phyloP scores from a whole-genome alignment of 495 filamentous ascomycete genomes.

The Parmelia sp. region DNA sequence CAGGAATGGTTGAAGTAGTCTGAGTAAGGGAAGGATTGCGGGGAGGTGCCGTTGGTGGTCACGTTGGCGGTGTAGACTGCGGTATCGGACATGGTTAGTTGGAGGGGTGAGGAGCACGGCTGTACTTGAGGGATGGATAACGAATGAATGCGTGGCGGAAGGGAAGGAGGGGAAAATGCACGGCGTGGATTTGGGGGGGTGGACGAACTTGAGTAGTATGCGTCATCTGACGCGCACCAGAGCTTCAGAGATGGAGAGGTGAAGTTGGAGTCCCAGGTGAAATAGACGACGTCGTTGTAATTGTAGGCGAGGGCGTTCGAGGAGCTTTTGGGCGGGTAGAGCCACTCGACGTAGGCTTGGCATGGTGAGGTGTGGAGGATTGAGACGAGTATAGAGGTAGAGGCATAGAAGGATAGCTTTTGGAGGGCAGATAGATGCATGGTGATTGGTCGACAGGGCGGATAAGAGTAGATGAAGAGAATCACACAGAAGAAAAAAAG shows the following conservation, averaged over 20 bases:
- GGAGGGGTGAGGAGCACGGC: too few relatives aligned
- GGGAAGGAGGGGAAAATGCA: background rate
- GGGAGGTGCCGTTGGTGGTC: background rate
- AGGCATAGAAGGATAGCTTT: background rate
- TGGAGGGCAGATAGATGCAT: background rate
- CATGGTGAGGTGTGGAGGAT: background rate
- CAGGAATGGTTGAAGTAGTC: background rate
- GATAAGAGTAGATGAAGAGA: too few relatives aligned
- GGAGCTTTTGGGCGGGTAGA: background rate
- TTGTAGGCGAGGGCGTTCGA: background rate
- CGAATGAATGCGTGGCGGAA: too few relatives aligned
- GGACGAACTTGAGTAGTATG: background rate
- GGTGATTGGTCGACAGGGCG: background rate
- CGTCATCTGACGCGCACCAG: background rate
- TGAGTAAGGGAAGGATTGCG: background rate
- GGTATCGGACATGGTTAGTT: background rate
- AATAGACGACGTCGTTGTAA: background rate
- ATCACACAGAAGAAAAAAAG: background rate
- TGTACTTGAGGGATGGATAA: background rate
- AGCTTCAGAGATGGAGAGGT: background rate
- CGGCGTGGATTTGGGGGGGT: too few relatives aligned
- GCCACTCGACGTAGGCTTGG: background rate
- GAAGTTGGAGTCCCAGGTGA: slow-evolving; percentile 1
- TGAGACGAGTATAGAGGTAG: background rate
- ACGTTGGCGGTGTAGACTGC: background rate